Conservation (phyloP, 768 basidiomycete species). For the Lactarius sanguifluus region DNA sequence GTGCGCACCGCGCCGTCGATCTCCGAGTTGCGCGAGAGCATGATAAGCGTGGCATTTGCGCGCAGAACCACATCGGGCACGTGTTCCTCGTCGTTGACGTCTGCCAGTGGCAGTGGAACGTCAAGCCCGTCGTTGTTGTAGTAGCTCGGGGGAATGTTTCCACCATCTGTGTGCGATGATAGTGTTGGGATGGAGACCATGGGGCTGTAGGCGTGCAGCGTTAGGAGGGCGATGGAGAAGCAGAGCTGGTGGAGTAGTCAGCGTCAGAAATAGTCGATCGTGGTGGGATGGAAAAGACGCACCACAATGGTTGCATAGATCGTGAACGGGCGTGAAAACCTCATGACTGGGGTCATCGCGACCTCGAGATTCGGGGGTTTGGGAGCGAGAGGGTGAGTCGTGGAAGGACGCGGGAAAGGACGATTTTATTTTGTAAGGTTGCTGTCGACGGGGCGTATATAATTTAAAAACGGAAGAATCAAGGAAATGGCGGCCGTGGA, state of each 20-base stretch:
- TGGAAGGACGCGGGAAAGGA: too few relatives aligned
- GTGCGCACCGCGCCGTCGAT: conserved; percentile 57
- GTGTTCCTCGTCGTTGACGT: neutral
- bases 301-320: neutral
- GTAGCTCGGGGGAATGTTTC: neutral
- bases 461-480: neutral
- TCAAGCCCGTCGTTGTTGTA: neutral
- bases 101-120: too few relatives aligned
- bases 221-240: neutral
- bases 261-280: neutral
- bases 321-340: neutral
- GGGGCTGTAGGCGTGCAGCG: neutral
- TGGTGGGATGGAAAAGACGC: neutral
- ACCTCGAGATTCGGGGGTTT: too few relatives aligned
- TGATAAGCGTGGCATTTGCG: conserved; percentile 39
- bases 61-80: neutral
- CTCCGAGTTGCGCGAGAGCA: conserved; percentile 69
- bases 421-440: neutral
- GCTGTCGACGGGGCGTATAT: neutral
- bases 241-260: neutral
- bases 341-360: neutral
- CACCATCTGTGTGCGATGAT: neutral
- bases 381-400: neutral
- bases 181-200: neutral
- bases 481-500: neutral